A percentile compares a stretch with the other conserved stretches of the same genome.
Evolutionary conservation across 371 early-diverging fungal genomes (phyloP).

Genomic region (Saksenaea oblongispora): DNA sequence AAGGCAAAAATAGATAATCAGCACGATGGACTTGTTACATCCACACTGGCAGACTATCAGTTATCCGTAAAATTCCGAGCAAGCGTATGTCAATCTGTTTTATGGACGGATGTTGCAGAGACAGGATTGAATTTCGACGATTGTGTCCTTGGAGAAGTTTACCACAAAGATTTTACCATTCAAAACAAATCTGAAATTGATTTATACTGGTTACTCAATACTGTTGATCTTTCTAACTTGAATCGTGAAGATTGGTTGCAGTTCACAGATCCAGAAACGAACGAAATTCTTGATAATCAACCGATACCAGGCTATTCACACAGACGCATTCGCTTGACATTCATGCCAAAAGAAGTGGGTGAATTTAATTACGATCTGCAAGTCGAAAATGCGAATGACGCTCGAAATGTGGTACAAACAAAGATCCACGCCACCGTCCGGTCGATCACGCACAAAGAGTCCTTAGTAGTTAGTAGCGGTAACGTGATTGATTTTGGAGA

Average conservation of each 20-base stretch:
- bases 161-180: conserved; percentile 87
- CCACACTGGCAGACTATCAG: conserved; percentile 61
- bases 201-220: conserved; percentile 84
- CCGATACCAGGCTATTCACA: conserved; percentile 75
- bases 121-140: conserved; percentile 93
- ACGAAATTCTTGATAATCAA: conserved; percentile 51
- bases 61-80: conserved; percentile 80
- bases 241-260: conserved; percentile 63
- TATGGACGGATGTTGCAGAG: conserved; percentile 89
- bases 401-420: conserved; percentile 78
- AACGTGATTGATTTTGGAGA: conserved; percentile 92
- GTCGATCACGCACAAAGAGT: conserved; percentile 76
- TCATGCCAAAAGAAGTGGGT: conserved; percentile 85
- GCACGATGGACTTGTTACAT: conserved; percentile 26
- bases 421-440: conserved; percentile 84
- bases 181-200: conserved; percentile 92
- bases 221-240: conserved; percentile 62
- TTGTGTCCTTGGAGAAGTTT: conserved; percentile 85
- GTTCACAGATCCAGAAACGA: conserved; percentile 78
- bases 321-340: conserved; percentile 78
- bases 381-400: conserved; percentile 90
- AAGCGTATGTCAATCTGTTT: conserved; percentile 82
- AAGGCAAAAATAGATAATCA: background rate
- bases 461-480: conserved; percentile 75
- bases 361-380: conserved; percentile 88